Percentiles rank a stretch among this genome's conserved stretches.
Evolutionary conservation across 116 monocot species (phyloP).

Genomic region (Zostera marina): DNA sequence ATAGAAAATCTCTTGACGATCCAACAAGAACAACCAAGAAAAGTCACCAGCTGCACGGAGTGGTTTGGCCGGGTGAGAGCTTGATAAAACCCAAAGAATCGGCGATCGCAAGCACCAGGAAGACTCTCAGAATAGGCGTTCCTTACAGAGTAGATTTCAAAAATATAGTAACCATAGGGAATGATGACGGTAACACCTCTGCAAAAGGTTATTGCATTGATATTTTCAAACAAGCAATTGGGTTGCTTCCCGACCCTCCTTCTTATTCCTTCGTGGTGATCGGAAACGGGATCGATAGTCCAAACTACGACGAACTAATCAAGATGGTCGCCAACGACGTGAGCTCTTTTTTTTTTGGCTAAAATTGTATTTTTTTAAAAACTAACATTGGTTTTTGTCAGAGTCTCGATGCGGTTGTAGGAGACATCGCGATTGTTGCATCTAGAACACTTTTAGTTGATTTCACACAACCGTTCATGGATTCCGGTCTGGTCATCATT

Average conservation of each 20-base stretch:
- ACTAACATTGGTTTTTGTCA: not conserved
- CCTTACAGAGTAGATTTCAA: slow-evolving; percentile 60
- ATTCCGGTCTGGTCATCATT: not conserved
- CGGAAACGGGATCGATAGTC: slow-evolving; percentile 70
- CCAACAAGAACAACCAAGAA: slow-evolving; percentile 22
- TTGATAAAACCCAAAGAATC: slow-evolving; percentile 56
- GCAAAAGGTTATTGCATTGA: slow-evolving; percentile 66
- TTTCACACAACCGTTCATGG: slow-evolving; percentile 3
- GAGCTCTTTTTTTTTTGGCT: slow-evolving; percentile 6
- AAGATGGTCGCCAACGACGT: slow-evolving; percentile 66
- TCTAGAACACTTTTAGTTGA: not conserved
- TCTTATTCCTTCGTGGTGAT: slow-evolving; percentile 44
- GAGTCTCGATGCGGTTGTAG: not conserved
- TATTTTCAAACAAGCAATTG: slow-evolving; percentile 70
- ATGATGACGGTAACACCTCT: slow-evolving; percentile 31
- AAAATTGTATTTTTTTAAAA: not conserved
- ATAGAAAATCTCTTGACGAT: slow-evolving; percentile 4
- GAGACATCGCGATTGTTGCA: slow-evolving; percentile 1
- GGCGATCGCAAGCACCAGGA: slow-evolving; percentile 78
- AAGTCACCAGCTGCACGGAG: slow-evolving; percentile 30
- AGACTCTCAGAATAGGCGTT: slow-evolving; percentile 56
- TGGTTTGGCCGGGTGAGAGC: slow-evolving; percentile 83
- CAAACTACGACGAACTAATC: slow-evolving; percentile 64
- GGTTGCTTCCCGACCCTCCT: slow-evolving; percentile 68
- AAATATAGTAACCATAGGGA: slow-evolving; percentile 53